Evolutionary conservation across 345 rosid genomes (phyloP).

Genomic region (Cardamine chenopodiifolia): DNA sequence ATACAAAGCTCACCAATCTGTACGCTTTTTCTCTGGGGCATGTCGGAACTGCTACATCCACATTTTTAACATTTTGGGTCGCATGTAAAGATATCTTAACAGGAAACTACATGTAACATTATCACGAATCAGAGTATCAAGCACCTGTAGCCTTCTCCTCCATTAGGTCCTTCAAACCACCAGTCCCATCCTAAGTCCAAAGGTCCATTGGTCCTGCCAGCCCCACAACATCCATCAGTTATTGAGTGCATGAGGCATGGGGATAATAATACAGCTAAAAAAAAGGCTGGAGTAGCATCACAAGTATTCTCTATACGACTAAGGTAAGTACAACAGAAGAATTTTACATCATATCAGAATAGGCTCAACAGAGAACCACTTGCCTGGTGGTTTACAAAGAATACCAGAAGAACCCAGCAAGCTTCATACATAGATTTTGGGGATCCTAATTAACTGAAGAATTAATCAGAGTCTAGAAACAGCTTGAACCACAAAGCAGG

Average conservation of each 20-base stretch:
- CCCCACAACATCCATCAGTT: constrained; percentile 14
- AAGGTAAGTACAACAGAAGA: not conserved
- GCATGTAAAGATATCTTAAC: not conserved
- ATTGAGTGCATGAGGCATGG: too few species aligned
- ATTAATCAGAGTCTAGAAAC: too few species aligned
- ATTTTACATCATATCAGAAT: not conserved
- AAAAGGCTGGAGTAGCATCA: not conserved
- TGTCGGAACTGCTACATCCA: constrained; percentile 2
- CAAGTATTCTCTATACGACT: not conserved
- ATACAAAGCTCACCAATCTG: constrained; percentile 20
- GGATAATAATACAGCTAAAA: too few species aligned
- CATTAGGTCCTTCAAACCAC: constrained; percentile 78
- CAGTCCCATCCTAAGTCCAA: constrained; percentile 63
- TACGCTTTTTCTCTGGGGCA: constrained; percentile 6
- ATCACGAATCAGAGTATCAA: constrained; percentile 53
- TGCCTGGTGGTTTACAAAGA: not conserved
- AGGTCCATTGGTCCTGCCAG: constrained; percentile 67
- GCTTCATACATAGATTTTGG: not conserved
- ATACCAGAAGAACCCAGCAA: not conserved
- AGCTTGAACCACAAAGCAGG: not conserved
- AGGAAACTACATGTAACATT: not conserved
- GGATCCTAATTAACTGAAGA: not conserved
- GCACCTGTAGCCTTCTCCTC: constrained; percentile 65
- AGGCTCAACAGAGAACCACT: not conserved
- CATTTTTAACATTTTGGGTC: not conserved